Evolutionary conservation across 83 land plant species (phyloP), one percentile per base, ranked within the genome.

Genomic region (Picea engelmannii): DNA sequence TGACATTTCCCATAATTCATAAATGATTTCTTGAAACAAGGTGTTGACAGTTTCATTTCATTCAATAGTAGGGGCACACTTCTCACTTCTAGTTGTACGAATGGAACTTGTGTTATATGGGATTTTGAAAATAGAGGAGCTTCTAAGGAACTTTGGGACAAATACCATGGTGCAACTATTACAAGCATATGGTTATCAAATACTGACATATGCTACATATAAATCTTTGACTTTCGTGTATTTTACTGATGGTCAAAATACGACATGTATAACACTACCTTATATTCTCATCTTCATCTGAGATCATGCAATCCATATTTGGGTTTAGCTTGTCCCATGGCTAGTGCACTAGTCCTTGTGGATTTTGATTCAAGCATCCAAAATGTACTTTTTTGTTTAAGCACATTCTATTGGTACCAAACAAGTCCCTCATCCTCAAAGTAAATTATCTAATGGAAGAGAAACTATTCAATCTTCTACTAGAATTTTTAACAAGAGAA

Each of bases 281-380:
- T 97, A 40, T 90, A 91, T 86, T 95, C 94, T 23, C 89, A 93
- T 64, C 91, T 97, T 6, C 89, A 92, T 86, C 99, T 98, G 13
- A 96, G 94, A 49, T 87, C 90, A 16, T 73, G 84, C 40, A 85
- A 78, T 31, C 91, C 96, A 27, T 86, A 90, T 58, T 47, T 93
- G 44, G 95, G 98, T 85, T 82, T 97, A 78, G 98, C 95, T 49
- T 97, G 98, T 80, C 98, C 99, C 11, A 83, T 97, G 76, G 88
- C 93, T 38, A 91, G 96, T 75, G 94, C 96, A 25, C 99, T 98
- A 6, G 83, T 95, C 81, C 92, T 97, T 66, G 96, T 95, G 66
- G 95, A 97, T 84, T 84, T 97, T 63, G 83, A 73, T 59, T 80
- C 90, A 38, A 95, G 93, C 74, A 90, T 63, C 71, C 87, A 82